Percentiles rank a stretch among this genome's conserved stretches.
Conservation (phyloP, 2,329 filamentous ascomycete genomes). For the Myriosclerotinia scirpicola region DNA sequence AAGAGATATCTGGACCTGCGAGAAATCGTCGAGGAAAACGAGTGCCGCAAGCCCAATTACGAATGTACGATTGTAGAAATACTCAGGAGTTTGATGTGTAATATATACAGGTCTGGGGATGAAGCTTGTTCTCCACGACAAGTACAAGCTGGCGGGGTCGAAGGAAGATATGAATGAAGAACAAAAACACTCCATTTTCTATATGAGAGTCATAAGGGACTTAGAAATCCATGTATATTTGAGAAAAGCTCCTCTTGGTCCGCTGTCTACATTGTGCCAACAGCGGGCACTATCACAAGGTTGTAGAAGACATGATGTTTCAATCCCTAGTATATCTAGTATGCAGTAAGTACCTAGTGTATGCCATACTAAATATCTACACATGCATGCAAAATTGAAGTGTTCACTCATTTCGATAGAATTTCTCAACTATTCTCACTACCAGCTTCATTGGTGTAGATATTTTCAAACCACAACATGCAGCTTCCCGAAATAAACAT, state of each 20-base stretch:
- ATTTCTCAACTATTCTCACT: too few relatives aligned
- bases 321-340: too few relatives aligned
- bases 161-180: background rate
- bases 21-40: background rate
- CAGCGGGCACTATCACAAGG: too few relatives aligned
- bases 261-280: too few relatives aligned
- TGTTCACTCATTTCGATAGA: too few relatives aligned
- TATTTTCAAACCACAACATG: background rate
- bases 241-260: background rate
- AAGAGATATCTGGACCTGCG: slow-evolving; percentile 3
- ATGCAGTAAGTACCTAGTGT: too few relatives aligned
- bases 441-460: background rate
- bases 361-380: too few relatives aligned
- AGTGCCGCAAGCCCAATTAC: background rate
- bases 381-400: too few relatives aligned
- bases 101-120: background rate
- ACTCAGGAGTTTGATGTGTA: background rate
- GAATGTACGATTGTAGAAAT: slow-evolving; percentile 9
- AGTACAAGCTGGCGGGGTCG: background rate
- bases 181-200: background rate
- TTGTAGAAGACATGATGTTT: too few relatives aligned
- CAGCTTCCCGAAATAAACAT: background rate
- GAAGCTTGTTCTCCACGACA: background rate
- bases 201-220: background rate
- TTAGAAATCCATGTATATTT: background rate